Evolutionary conservation across 768 basidiomycete species (phyloP), one percentile per base, ranked within the genome.

Genomic region (Rhizopogon salebrosus): DNA sequence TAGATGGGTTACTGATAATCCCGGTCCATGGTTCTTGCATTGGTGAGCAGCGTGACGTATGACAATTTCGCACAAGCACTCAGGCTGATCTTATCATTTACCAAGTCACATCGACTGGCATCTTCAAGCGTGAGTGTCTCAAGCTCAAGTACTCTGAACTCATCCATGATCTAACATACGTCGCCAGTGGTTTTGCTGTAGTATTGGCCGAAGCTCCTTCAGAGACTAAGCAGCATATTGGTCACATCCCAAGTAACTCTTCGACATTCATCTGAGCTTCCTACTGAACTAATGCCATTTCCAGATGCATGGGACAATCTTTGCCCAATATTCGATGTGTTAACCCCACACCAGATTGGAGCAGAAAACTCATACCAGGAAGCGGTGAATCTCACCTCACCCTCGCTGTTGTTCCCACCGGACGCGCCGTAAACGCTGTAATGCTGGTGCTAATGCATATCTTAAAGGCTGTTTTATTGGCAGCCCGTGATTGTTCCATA

Each of bases 1-100:
- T 46, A 75, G 83, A 34, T 85, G 82, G 69, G 61, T 64, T 20
- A 80, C 85, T 1, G 81, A 87, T 64, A 87, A 85, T 67, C 72
- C 83, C 18, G 83, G 83, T 14, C 78, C 78, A 22, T 82, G 81
- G 75, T 66, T 65, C 53, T 54, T 63, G 38, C 60, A 64, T 48
- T 62, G 66, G 58, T 57, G 29, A 49, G 55, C 24, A 14, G 7
- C 22, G 7, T 3, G 36, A 22, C 6, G 1, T 16, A 23, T 51
- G 13, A 18, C 6, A 9, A 11, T 49, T 35, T 36, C 22, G 22
- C 11, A 20, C 23, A 23, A 22, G 13, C n/a, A n/a, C 24, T n/a
- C n/a, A n/a, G n/a, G n/a, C n/a, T 24, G 20, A 42, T 26, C 4
- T 8, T 10, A 16, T 36, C 8, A 18, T 38, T 23, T 11, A 6